Evolutionary conservation across 768 basidiomycete species (phyloP).

Genomic region (Plicaturopsis crispa): DNA sequence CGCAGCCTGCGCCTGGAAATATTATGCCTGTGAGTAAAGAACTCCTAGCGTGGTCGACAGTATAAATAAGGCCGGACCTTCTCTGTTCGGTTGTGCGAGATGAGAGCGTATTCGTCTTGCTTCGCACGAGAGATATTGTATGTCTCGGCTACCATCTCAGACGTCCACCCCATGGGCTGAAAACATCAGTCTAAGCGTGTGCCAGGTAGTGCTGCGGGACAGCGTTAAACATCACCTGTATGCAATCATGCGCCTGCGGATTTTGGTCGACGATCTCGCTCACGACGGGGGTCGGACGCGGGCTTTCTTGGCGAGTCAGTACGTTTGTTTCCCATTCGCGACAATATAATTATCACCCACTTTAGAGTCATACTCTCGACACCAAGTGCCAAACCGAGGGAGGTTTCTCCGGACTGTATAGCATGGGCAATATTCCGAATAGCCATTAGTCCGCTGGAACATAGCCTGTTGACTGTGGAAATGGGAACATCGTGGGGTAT

Average conservation of each 20-base stretch:
- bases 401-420: constrained; percentile 76
- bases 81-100: constrained; percentile 77
- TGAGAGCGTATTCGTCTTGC: constrained; percentile 87
- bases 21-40: constrained; percentile 3
- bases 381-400: constrained; percentile 80
- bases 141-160: constrained; percentile 79
- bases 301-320: constrained; percentile 37
- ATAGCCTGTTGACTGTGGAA: constrained; percentile 87
- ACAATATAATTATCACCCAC: constrained; percentile 26
- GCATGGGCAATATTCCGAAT: constrained; percentile 84
- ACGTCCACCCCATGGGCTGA: constrained; percentile 94
- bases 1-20: constrained; percentile 45
- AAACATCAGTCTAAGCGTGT: constrained; percentile 4
- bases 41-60: neutral
- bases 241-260: constrained; percentile 66
- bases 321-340: constrained; percentile 1
- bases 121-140: constrained; percentile 72
- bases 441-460: constrained; percentile 93
- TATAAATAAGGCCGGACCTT: constrained; percentile 33
- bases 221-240: constrained; percentile 38
- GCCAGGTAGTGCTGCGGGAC: neutral
- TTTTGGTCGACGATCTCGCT: constrained; percentile 48
- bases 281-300: constrained; percentile 69
- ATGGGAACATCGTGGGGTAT: constrained; percentile 85
- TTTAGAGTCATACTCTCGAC: constrained; percentile 81